phyloP scores from a whole-genome alignment of 257 asterid species.

The Solanum neorickii region DNA sequence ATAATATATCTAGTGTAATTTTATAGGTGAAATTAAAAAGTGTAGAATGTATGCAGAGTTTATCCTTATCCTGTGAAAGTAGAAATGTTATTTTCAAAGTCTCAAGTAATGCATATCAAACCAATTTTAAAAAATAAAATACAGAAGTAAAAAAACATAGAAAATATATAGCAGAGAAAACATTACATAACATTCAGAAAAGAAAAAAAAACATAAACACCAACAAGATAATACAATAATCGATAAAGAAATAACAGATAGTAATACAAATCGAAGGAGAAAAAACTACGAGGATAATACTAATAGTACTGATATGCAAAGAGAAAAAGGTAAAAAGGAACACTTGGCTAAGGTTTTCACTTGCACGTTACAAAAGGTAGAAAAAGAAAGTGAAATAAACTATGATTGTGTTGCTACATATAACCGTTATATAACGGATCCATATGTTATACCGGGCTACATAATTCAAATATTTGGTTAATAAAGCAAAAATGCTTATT shows the following conservation, averaged over 20 bases:
- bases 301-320: neutral
- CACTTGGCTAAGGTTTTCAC: neutral
- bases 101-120: too few relatives aligned
- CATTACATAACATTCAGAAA: neutral
- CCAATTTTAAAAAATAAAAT: too few relatives aligned
- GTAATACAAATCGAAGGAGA: fast-evolving
- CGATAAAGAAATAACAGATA: neutral
- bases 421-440: conserved; percentile 60
- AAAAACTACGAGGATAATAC: neutral
- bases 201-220: neutral
- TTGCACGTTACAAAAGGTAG: neutral
- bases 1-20: neutral
- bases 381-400: neutral
- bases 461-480: conserved; percentile 20
- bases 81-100: neutral
- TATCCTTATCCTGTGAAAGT: neutral
- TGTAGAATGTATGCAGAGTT: neutral
- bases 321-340: neutral
- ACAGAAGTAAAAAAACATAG: too few relatives aligned
- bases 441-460: conserved; percentile 30
- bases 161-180: neutral
- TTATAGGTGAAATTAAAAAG: neutral
- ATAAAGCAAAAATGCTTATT: conserved; percentile 23
- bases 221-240: neutral
- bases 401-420: conserved; percentile 18